Evolutionary conservation across 2,329 filamentous ascomycete species (phyloP).

Genomic region (Sporothrix brunneoviolacea): DNA sequence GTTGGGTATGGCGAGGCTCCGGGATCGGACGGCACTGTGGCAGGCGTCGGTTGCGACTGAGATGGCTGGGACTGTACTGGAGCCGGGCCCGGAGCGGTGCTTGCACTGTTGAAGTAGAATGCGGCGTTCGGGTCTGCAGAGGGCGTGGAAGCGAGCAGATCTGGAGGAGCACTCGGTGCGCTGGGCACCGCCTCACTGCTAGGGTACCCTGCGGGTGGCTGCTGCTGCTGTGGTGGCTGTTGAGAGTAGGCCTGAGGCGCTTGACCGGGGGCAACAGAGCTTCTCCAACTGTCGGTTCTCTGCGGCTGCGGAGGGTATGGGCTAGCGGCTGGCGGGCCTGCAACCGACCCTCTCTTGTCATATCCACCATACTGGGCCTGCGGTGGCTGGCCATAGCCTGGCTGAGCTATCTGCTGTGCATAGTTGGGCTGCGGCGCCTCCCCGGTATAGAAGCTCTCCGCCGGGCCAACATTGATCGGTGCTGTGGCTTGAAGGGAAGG

Average conservation of each 20-base stretch:
- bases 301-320: conserved; percentile 44
- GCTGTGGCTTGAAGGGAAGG: conserved; percentile 54
- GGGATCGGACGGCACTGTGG: conserved; percentile 35
- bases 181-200: neutral
- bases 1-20: conserved; percentile 46
- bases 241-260: conserved; percentile 27
- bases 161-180: conserved; percentile 22
- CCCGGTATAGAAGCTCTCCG: conserved; percentile 77
- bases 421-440: conserved; percentile 44
- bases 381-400: conserved; percentile 44
- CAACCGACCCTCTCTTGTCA: conserved; percentile 34
- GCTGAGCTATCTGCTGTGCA: conserved; percentile 41
- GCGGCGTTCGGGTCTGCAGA: conserved; percentile 46
- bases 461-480: conserved; percentile 42
- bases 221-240: conserved; percentile 2
- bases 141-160: conserved; percentile 28
- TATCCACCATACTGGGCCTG: conserved; percentile 39
- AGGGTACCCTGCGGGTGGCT: conserved; percentile 4
- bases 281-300: conserved; percentile 46
- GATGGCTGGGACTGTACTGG: conserved; percentile 28
- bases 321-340: conserved; percentile 30
- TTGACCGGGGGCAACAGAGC: conserved; percentile 32
- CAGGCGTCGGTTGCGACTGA: conserved; percentile 31
- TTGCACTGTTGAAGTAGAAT: conserved; percentile 49
- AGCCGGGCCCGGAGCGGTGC: conserved; percentile 20